Base-by-base conservation (phyloP, 1,284 basidiomycete species). In the Sphagnurus paluster region DNA sequence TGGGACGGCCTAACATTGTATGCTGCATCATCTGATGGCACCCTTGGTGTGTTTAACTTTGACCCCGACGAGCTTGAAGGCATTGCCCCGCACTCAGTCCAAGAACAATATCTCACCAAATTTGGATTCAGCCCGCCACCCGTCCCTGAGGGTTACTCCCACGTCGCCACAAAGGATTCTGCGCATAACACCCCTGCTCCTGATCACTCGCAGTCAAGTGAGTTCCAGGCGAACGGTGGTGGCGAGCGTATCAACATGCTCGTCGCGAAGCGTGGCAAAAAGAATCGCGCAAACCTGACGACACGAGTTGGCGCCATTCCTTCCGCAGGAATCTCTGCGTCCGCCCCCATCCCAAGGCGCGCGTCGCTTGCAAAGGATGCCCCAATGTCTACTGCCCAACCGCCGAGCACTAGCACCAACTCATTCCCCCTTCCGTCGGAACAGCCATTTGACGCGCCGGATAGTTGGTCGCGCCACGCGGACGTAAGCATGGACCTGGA, bases 1-100 rank as follows among this genome's bases (percentile, higher is more conserved):
- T 82, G 81, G 62, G 95, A 99, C 60, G 96, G 97, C 5, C 76
- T 91, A 34, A 89, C 88, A 2, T 77, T 99, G 0, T 99, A 97
- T 59, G 93, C 93, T 0, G 95, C 92, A 49, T 98, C 95, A 0
- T 95, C 93, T 0, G 97, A 99, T 60, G 96, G 97, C 1, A 93
- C 93, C 0, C 84, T 98, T 42, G 92, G 86, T 2, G 92, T 87
- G 2, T 90, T 98, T 65, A 74, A 79, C 50, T 97, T 98, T 60
- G 84, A 88, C 30, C 60, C 77, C 0, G 75, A 79, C 19, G 93
- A 97, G 65, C 75, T 98, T 9, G 90, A 92, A 49, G 87, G 92
- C 14, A 83, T 95, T 16, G 86, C 89, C 0, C 82, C 88, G 2
- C 76, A 80, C 50, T 78, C 79, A 4, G 82, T 84, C 9, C 90